A percentile compares a stretch with the other conserved stretches of the same genome.
Evolutionary conservation across 2,329 filamentous ascomycete species (phyloP).

Genomic region (Phoma sp.): DNA sequence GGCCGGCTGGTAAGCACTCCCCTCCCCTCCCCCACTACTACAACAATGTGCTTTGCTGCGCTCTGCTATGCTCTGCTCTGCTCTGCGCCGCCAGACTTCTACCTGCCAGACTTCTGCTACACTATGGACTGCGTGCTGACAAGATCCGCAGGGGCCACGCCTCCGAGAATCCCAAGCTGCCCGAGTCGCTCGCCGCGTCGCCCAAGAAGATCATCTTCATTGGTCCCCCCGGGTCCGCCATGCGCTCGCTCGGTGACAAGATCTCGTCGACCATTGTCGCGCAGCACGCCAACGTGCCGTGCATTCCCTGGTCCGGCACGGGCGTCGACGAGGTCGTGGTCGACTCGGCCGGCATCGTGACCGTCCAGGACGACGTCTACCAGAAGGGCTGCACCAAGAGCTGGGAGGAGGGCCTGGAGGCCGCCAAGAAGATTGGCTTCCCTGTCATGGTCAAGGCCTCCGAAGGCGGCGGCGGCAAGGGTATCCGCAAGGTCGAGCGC

Average conservation of each 20-base stretch:
- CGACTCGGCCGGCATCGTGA: conserved; percentile 85
- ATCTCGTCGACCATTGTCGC: conserved; percentile 99
- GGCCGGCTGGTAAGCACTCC: conserved; percentile 84
- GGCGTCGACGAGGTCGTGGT: conserved; percentile 83
- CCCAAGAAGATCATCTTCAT: conserved; percentile 99
- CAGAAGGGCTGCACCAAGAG: conserved; percentile 88
- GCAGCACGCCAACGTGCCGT: conserved; percentile 93
- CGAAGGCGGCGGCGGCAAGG: conserved; percentile 98
- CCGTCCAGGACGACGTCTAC: conserved; percentile 85
- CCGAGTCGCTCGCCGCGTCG: conserved; percentile 92
- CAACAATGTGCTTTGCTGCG: too few relatives aligned
- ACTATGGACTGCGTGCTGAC: conserved; percentile 19
- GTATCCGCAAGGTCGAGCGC: conserved; percentile 90
- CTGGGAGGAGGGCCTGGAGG: conserved; percentile 85
- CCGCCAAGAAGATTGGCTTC: conserved; percentile 91
- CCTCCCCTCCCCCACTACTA: too few relatives aligned
- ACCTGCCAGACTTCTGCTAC: too few relatives aligned
- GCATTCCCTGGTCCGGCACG: conserved; percentile 98
- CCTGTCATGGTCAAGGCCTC: conserved; percentile 99
- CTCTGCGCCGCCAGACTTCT: too few relatives aligned
- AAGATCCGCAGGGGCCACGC: conserved; percentile 71
- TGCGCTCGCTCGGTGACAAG: conserved; percentile 99
- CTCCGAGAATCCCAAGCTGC: conserved; percentile 97
- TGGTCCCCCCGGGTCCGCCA: conserved; percentile 94
- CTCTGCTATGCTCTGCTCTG: too few relatives aligned